phyloP scores from a whole-genome alignment of 2,329 filamentous ascomycete genomes.

The Alternaria novae-zelandiae region DNA sequence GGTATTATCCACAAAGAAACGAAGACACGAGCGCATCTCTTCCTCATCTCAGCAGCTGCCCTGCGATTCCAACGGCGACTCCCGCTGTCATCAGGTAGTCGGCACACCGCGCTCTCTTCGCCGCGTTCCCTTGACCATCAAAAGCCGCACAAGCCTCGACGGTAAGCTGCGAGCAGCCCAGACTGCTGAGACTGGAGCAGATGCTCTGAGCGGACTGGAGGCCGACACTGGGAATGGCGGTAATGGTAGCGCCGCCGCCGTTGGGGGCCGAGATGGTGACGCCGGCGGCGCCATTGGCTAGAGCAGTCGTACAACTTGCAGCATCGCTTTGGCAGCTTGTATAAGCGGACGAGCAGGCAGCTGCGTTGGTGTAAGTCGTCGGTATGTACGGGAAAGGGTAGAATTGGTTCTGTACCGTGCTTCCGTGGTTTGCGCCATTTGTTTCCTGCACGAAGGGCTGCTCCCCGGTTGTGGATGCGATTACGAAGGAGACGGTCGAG shows the following conservation, averaged over 20 bases:
- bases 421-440: conserved; percentile 21
- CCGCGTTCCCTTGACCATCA: conserved; percentile 45
- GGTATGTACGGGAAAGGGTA: conserved; percentile 62
- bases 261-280: conserved; percentile 59
- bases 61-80: conserved; percentile 53
- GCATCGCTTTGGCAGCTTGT: conserved; percentile 58
- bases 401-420: conserved; percentile 56
- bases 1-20: conserved; percentile 33
- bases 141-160: conserved; percentile 54
- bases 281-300: conserved; percentile 57
- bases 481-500: conserved; percentile 25
- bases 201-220: conserved; percentile 35
- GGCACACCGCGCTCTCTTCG: conserved; percentile 19
- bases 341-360: conserved; percentile 61
- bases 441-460: conserved; percentile 32
- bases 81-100: conserved; percentile 29
- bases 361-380: conserved; percentile 59
- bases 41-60: conserved; percentile 37
- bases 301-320: conserved; percentile 47
- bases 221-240: conserved; percentile 47
- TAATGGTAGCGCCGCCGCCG: conserved; percentile 60
- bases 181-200: conserved; percentile 48
- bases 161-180: conserved; percentile 58
- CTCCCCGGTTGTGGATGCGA: conserved; percentile 24
- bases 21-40: conserved; percentile 1